Base-by-base conservation (phyloP, 352 stramenopile species). In the Poterioochromonas sp. region DNA sequence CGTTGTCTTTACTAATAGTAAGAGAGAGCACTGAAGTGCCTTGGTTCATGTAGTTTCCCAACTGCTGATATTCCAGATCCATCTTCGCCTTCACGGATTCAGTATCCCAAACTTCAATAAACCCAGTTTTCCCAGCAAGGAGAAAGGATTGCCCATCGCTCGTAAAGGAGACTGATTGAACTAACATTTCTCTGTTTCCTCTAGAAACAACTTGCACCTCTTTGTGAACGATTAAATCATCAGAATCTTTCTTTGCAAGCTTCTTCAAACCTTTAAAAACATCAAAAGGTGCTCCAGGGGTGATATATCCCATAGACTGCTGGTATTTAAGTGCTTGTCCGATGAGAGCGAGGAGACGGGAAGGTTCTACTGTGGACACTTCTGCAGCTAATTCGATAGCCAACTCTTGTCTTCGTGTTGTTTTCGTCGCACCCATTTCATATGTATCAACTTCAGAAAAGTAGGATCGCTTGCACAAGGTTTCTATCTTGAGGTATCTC, bases 71-170 rank as follows among this genome's bases (percentile, higher is more conserved):
- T 51, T 89, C 88, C 5, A 96, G 79, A 80, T 96, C 91, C 79
- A 92, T 95, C 29, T 90, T 85, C 65, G 95, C 78, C 47, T 88
- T 89, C 79, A 89, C 94, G 64, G 92, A 94, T 58, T 95, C 89
- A 77, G 87, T 85, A 82, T 96, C 88, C 90, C 90, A 95, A n/a
- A 91, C 88, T 79, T 96, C 91, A 26, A 96, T 85, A 78, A 95
- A 95, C 0, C 91, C 91, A 54, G 96, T 91, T 69, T 92, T 90
- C 12, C 88, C 86, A 12, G 90, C 91, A 5, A 88, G 94, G 12
- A 91, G 87, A 20, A 95, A 86, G 84, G 90, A 89, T 49, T 85
- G 80, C 35, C 90, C 91, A 78, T 96, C 90, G 0, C 86, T 84
- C 82, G 86, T 93, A 77, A 96, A 96, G 60, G 34, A 18, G 26